A percentile compares a stretch with the other conserved stretches of the same genome.
Conservation (phyloP, 495 filamentous ascomycete species). For the Penicillium lividum region DNA sequence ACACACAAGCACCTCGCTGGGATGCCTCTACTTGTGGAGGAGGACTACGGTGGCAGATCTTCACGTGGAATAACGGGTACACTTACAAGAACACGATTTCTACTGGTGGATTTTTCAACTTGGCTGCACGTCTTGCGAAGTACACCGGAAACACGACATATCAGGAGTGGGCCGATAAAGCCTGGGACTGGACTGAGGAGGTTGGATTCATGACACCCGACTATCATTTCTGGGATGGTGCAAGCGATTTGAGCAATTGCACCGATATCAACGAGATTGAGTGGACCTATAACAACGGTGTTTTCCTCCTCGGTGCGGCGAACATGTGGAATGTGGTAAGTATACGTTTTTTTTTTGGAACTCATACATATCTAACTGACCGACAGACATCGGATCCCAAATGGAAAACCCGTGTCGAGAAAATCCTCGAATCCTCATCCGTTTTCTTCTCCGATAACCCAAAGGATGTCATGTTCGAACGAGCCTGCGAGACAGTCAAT, state of each 20-base stretch:
- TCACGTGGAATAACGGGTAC: conserved; percentile 74
- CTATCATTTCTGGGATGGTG: conserved; percentile 67
- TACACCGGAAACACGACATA: conserved; percentile 82
- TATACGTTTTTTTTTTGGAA: background rate
- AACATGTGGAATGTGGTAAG: conserved; percentile 43
- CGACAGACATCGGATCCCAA: conserved; percentile 34
- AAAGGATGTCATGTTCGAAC: conserved; percentile 62
- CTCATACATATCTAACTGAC: background rate
- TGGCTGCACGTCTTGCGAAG: conserved; percentile 71
- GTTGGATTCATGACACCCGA: conserved; percentile 63
- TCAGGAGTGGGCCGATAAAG: conserved; percentile 70
- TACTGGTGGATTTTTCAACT: conserved; percentile 79
- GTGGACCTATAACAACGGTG: conserved; percentile 42
- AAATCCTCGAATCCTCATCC: conserved; percentile 58
- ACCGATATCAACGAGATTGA: conserved; percentile 35
- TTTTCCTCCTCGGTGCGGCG: conserved; percentile 41
- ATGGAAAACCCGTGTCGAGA: conserved; percentile 61
- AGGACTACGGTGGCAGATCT: conserved; percentile 85
- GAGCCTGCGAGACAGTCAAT: conserved; percentile 58
- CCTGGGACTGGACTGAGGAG: conserved; percentile 68
- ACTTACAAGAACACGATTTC: conserved; percentile 81
- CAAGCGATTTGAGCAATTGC: conserved; percentile 51
- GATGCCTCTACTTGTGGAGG: conserved; percentile 65
- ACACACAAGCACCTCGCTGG: conserved; percentile 72
- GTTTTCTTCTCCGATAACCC: conserved; percentile 50